A percentile compares a stretch with the other conserved stretches of the same genome.
phyloP scores from a whole-genome alignment of 1,284 basidiomycete species.

The Baeospora myosura region DNA sequence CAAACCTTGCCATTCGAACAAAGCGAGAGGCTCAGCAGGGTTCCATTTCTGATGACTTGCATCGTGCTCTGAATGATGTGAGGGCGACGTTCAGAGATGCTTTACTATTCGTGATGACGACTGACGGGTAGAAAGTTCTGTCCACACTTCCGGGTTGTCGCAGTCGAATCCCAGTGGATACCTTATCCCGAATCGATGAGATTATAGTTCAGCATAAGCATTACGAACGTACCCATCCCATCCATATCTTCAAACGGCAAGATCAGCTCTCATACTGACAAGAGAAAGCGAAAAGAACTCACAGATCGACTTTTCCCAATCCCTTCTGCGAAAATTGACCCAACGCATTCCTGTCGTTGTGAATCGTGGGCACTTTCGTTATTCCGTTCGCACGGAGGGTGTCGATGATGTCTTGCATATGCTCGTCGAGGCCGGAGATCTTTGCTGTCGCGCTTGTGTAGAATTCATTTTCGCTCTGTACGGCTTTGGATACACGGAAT shows the following conservation, averaged over 20 bases:
- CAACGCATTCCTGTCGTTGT: constrained; percentile 29
- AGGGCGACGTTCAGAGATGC: background rate
- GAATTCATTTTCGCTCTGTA: constrained; percentile 48
- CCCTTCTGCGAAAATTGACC: constrained; percentile 26
- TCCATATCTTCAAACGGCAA: constrained; percentile 24
- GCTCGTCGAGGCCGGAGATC: constrained; percentile 25
- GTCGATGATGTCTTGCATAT: constrained; percentile 37
- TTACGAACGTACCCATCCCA: no score
- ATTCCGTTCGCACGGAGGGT: constrained; percentile 30
- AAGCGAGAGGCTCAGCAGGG: constrained; percentile 29
- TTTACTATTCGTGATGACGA: constrained; percentile 12
- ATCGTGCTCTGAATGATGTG: constrained; percentile 23
- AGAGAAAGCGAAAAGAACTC: constrained; percentile 5
- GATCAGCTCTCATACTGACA: background rate
- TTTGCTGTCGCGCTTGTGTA: constrained; percentile 20
- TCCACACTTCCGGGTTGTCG: constrained; percentile 38
- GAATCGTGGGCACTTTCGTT: constrained; percentile 34
- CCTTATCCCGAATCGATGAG: no score
- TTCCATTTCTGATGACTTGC: constrained; percentile 25
- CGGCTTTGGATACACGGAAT: constrained; percentile 19
- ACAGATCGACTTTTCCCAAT: constrained; percentile 36
- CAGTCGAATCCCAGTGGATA: constrained; percentile 48
- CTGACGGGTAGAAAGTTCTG: constrained; percentile 28
- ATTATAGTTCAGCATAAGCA: no score
- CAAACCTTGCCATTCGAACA: constrained; percentile 33